Evolutionary conservation across 2,329 filamentous ascomycete genomes (phyloP).

Genomic region (Chaetomiaceae sp.): DNA sequence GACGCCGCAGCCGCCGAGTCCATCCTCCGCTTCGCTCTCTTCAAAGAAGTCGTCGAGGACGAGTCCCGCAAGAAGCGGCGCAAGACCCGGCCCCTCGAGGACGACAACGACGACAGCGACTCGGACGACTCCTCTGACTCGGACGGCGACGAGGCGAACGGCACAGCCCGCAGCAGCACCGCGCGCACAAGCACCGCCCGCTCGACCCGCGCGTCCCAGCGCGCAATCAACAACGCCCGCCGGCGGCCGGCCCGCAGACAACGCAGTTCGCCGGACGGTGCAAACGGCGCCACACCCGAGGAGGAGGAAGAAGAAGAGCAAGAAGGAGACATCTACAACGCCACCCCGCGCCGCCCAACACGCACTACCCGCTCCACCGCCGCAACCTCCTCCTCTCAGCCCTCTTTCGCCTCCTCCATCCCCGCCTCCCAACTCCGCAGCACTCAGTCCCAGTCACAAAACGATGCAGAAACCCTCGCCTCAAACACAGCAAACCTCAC

Average conservation of each 20-base stretch:
- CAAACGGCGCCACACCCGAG: constrained; percentile 41
- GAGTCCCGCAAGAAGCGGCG: constrained; percentile 81
- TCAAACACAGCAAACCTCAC: constrained; percentile 39
- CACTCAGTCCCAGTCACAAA: constrained; percentile 17
- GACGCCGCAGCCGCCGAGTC: constrained; percentile 85
- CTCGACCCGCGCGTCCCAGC: constrained; percentile 27
- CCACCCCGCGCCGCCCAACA: constrained; percentile 37
- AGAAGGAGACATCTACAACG: constrained; percentile 44
- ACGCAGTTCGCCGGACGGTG: constrained; percentile 36
- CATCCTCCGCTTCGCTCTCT: constrained; percentile 89
- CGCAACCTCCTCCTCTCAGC: constrained; percentile 46
- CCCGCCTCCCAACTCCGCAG: constrained; percentile 65
- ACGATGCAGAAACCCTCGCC: constrained; percentile 31
- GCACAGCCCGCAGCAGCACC: constrained; percentile 28
- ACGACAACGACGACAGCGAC: constrained; percentile 56
- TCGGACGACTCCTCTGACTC: constrained; percentile 51
- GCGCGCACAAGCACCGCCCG: constrained; percentile 31
- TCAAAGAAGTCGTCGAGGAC: constrained; percentile 85
- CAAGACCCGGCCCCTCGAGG: constrained; percentile 57
- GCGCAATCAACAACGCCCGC: constrained; percentile 24
- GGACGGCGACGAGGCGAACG: constrained; percentile 49
- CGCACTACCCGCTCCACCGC: constrained; percentile 34
- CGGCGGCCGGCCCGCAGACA: constrained; percentile 19
- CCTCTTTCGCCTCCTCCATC: constrained; percentile 75
- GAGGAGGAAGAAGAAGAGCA: background rate